Evolutionary conservation across 1,284 basidiomycete species (phyloP), one percentile per base, ranked within the genome.

Genomic region (Schizophyllum amplum): DNA sequence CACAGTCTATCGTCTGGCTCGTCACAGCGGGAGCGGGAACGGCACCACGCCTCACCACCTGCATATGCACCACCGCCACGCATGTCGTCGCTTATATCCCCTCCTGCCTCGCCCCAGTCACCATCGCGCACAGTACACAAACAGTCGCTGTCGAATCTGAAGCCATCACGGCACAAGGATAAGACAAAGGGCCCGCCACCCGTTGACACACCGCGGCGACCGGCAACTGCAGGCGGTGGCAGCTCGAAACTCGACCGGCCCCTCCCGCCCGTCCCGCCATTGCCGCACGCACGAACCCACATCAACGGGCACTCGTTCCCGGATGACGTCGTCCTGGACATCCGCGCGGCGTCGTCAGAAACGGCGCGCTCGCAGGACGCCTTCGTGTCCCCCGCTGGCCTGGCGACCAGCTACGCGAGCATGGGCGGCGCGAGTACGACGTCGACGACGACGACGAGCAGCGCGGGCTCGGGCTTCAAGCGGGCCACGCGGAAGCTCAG

Each of bases 401-500:
- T 57, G 51, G 51, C 67, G n/a, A 64, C 67, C 21, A 58, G 56
- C 50, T 67, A 67, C 50, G 61, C 56, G 27, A 70, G 71, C 64
- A 54, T 65, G 51, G 60, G 66, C 58, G 46, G n/a, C n/a, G n/a
- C n/a, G n/a, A n/a, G n/a, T n/a, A n/a, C 68, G 54, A 57, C 68
- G 42, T 59, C 61, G 26, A 59, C 59, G 22, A 57, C 61, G 47
- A 69, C 66, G 22, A 63, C 57, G 48, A 66, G 61, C 51, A 65
- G 64, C 42, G 53, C 64, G 1, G 62, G 57, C 54, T 59, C 65
- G 1, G 63, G 62, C 25, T 58, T 69, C 46, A 83, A 75, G 65
- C 73, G 76, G 23, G 75, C 81, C 57, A 77, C 73, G 64, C 72
- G 86, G 55, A 90, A 90, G 72, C 68, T 90, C 70, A 90, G 87